phyloP scores from a whole-genome alignment of 148 eudicot species.

The Chenopodium formosanum region DNA sequence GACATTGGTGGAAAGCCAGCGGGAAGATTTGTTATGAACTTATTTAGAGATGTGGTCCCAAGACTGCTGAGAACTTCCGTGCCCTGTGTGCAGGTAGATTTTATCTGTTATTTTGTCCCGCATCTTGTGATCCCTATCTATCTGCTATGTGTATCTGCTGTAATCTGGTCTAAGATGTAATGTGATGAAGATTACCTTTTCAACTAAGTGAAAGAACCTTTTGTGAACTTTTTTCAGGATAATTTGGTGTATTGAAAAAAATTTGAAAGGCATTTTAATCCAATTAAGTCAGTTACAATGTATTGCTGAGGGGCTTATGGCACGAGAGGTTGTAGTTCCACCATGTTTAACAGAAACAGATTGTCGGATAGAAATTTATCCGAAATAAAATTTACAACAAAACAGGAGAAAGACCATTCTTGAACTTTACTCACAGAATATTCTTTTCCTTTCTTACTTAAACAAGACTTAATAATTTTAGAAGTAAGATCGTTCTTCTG shows the following conservation, averaged over 20 bases:
- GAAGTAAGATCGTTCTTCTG: neutral
- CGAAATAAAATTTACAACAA: neutral
- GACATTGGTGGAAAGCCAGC: constrained; percentile 38
- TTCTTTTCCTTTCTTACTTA: neutral
- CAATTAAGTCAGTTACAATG: neutral
- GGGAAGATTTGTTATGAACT: constrained; percentile 43
- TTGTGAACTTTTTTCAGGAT: neutral
- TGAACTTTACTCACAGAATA: neutral
- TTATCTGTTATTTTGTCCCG: neutral
- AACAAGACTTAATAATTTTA: neutral
- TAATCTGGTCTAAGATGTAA: neutral
- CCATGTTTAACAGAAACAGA: neutral
- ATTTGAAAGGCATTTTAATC: neutral
- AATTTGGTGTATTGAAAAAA: neutral
- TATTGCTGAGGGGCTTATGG: neutral
- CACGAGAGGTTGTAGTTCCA: neutral
- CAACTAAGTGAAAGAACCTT: neutral
- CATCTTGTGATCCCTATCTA: neutral
- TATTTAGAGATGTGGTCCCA: constrained; percentile 44
- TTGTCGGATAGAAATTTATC: neutral
- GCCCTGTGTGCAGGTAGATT: constrained; percentile 35
- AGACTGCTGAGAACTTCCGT: constrained; percentile 50
- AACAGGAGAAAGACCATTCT: neutral
- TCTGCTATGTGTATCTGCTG: neutral
- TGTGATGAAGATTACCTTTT: neutral